Base-by-base conservation (phyloP, 2,329 filamentous ascomycete species). In the Alternaria postmessia region DNA sequence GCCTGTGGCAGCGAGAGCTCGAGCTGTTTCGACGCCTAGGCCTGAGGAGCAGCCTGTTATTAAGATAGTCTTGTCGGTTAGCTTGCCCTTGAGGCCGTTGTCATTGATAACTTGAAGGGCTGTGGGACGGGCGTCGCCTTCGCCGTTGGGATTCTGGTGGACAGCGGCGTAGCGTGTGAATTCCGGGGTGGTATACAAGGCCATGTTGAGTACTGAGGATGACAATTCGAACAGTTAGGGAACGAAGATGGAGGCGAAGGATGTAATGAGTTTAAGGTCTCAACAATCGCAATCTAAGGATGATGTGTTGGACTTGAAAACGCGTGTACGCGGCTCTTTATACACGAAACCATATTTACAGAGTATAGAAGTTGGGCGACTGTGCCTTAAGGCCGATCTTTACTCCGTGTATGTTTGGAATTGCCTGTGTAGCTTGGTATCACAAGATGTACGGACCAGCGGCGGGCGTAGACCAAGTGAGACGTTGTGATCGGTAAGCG, bases 1-100 rank as follows among this genome's bases (percentile, higher is more conserved):
- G 16, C 83, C 82, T 0, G 84, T 82, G 20, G 76, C 71, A 26
- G 76, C 68, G 32, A 86, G 74, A 2, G 82, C 82, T 6, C 78
- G 62, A 4, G 63, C 58, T 16, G 70, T 72, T 22, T 74, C 71
- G 24, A 74, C 62, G 14, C 71, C 71, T 11, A 75, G 67, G 26
- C 72, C 72, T 5, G 67, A 66, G 1, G 72, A 70, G 46, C 54
- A 57, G 18, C 72, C 72, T 18, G 72, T 75, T 41, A 74, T 62
- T 18, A 74, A 56, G 30, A 70, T 51, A 11, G 68, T 73, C 51
- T 71, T 73, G 28, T 63, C 70, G 5, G 70, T 58, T 7, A 79
- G n/a, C 16, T 8, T 18, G 36, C 36, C 36, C 16, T 38, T 3
- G 36, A 38, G 36, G 7, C n/a, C 4, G 32, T 36, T 36, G 32